Conservation (phyloP, 179 eudicot genomes). For the Nepenthes alata region DNA sequence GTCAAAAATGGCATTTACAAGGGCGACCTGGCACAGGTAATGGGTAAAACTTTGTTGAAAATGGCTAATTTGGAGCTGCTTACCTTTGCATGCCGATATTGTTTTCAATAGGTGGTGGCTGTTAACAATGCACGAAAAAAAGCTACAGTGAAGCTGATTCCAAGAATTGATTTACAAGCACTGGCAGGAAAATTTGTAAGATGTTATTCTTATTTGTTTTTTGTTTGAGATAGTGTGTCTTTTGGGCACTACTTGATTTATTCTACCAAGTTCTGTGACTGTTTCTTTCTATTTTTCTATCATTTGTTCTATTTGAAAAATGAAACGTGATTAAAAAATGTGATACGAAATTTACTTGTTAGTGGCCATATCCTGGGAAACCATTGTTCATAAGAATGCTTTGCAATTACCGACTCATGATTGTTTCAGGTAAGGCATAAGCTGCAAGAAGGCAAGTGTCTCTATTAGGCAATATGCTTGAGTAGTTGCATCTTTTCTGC, state of each 20-base stretch:
- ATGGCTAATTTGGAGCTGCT: not conserved
- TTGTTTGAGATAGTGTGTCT: not conserved
- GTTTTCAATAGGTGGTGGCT: constrained; percentile 46
- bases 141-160: constrained; percentile 82
- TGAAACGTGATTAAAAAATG: too few relatives aligned
- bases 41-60: not conserved
- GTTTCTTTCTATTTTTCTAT: too few relatives aligned
- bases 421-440: too few relatives aligned
- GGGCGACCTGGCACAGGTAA: constrained; percentile 87
- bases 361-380: too few relatives aligned
- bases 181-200: constrained; percentile 75
- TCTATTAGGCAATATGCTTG: too few relatives aligned
- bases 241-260: not conserved
- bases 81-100: constrained; percentile 1
- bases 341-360: too few relatives aligned
- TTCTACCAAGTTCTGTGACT: not conserved
- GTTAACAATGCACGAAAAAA: constrained; percentile 53
- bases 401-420: too few relatives aligned
- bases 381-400: too few relatives aligned
- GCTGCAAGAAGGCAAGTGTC: too few relatives aligned
- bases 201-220: not conserved
- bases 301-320: too few relatives aligned
- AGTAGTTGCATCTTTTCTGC: too few relatives aligned
- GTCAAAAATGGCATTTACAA: constrained; percentile 79
- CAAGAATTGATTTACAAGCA: constrained; percentile 78